A percentile compares a stretch with the other conserved stretches of the same genome.
Evolutionary conservation across 1,284 basidiomycete genomes (phyloP).

Genomic region (Sphagnurus paluster): DNA sequence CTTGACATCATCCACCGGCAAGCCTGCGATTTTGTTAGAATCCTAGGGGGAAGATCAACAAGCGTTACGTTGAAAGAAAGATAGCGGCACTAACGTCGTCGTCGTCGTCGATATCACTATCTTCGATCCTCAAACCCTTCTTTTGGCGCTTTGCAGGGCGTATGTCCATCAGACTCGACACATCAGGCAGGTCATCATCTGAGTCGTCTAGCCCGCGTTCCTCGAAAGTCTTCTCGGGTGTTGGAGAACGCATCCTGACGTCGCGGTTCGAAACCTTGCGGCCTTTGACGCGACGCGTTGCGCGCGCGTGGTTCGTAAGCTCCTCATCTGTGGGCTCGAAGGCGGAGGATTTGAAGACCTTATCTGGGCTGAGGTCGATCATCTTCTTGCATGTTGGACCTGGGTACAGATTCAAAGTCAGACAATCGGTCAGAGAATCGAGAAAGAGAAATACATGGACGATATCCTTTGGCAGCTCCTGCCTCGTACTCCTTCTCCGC

Average conservation of each 20-base stretch:
- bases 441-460: conserved; percentile 48
- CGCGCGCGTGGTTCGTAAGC: conserved; percentile 29
- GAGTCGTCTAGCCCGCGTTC: conserved; percentile 34
- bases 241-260: conserved; percentile 21
- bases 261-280: conserved; percentile 8
- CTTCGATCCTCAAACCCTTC: conserved; percentile 15
- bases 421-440: neutral
- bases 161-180: conserved; percentile 30
- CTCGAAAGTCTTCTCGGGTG: conserved; percentile 26
- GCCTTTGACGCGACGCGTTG: conserved; percentile 23
- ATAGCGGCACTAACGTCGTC: conserved; percentile 17
- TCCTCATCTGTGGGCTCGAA: conserved; percentile 57
- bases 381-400: conserved; percentile 62
- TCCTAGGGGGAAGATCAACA: neutral
- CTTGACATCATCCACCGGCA: conserved; percentile 16
- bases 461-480: conserved; percentile 53
- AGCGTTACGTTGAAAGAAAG: neutral
- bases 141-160: conserved; percentile 24
- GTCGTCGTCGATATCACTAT: conserved; percentile 21
- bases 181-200: conserved; percentile 53
- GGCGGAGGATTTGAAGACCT: conserved; percentile 52
- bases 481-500: conserved; percentile 56
- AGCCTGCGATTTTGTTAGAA: conserved; percentile 25
- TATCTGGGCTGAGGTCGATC: conserved; percentile 46
- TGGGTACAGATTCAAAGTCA: conserved; percentile 19